A percentile compares a stretch with the other conserved stretches of the same genome.
Conservation (phyloP, 805 yeast species). For the Spathaspora boniae region DNA sequence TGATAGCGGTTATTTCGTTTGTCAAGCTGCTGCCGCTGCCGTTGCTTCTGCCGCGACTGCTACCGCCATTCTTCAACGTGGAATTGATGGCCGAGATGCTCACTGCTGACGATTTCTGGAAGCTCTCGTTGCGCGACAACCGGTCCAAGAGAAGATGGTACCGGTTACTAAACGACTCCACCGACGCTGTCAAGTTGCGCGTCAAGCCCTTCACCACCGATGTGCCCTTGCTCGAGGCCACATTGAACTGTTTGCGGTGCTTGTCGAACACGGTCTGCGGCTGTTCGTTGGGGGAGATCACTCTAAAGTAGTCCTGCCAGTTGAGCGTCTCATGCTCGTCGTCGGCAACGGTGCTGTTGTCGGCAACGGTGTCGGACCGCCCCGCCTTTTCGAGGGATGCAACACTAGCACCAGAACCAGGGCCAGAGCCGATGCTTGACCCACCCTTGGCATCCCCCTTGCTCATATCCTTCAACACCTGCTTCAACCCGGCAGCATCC, state of each 20-base stretch:
- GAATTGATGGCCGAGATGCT: slow-evolving; percentile 43
- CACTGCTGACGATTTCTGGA: slow-evolving; percentile 50
- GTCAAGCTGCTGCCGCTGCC: slow-evolving; percentile 9
- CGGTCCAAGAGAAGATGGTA: slow-evolving; percentile 67
- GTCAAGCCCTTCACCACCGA: slow-evolving; percentile 10
- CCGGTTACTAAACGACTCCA: slow-evolving; percentile 49
- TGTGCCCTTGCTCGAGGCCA: too few species aligned
- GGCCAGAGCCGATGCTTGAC: not conserved
- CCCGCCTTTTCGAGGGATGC: slow-evolving; percentile 14
- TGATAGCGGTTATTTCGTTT: slow-evolving; percentile 63
- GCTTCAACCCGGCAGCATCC: slow-evolving; percentile 66
- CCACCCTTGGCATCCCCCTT: slow-evolving; percentile 13
- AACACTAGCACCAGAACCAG: slow-evolving; percentile 1
- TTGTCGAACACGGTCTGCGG: slow-evolving; percentile 63
- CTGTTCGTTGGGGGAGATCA: slow-evolving; percentile 62
- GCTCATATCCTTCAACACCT: slow-evolving; percentile 57
- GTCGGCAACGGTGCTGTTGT: slow-evolving; percentile 10
- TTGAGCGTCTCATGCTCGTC: slow-evolving; percentile 34
- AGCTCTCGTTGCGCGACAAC: slow-evolving; percentile 69
- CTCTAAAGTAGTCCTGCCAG: slow-evolving; percentile 72
- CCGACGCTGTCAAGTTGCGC: slow-evolving; percentile 18
- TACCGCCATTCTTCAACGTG: slow-evolving; percentile 11
- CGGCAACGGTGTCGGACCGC: slow-evolving; percentile 22
- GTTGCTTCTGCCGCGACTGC: too few species aligned
- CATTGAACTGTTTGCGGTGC: slow-evolving; percentile 57